These are phyloP conservation scores for Harringtonia aguacate DNA, from an alignment of 2,329 filamentous ascomycete genomes.

Conservation along the genomic window DNA sequence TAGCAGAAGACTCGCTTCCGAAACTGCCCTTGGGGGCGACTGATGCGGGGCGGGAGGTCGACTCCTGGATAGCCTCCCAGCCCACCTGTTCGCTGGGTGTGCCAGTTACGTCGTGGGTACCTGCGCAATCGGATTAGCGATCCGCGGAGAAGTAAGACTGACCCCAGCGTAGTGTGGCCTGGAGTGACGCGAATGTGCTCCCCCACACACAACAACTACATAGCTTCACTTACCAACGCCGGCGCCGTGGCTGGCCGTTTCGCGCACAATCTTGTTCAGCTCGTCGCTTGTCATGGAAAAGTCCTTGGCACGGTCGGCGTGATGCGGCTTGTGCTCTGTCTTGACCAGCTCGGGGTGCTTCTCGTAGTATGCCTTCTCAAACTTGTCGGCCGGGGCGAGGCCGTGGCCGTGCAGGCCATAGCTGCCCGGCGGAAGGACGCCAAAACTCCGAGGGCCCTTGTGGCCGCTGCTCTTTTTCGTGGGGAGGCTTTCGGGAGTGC, in stretches of 20 bases:
- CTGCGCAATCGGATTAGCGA: constrained; percentile 29
- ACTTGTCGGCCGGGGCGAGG: constrained; percentile 61
- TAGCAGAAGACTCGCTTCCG: constrained; percentile 9
- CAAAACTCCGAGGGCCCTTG: constrained; percentile 59
- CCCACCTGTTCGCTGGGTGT: constrained; percentile 88
- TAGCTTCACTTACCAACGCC: constrained; percentile 35
- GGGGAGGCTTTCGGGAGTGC: constrained; percentile 19
- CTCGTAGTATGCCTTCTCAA: constrained; percentile 85
- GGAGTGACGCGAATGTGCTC: no score
- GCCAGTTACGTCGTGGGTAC: constrained; percentile 50
- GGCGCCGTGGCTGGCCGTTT: constrained; percentile 47
- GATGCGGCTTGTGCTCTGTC: constrained; percentile 55
- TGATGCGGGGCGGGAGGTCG: constrained; percentile 47
- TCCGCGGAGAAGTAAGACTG: neutral
- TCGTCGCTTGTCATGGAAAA: constrained; percentile 85
- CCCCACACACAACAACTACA: neutral
- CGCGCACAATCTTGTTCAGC: constrained; percentile 77
- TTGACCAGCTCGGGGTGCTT: constrained; percentile 77
- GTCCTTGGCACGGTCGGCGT: constrained; percentile 50
- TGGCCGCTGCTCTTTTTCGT: constrained; percentile 51
- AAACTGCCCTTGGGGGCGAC: constrained; percentile 10
- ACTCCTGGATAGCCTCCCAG: constrained; percentile 79
- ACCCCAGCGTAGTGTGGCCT: no score
- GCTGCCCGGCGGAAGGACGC: constrained; percentile 68
- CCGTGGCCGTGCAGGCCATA: constrained; percentile 91